Evolutionary conservation across 2,329 filamentous ascomycete species (phyloP), one percentile per base, ranked within the genome.

Genomic region (Arthrobotrys conoides): DNA sequence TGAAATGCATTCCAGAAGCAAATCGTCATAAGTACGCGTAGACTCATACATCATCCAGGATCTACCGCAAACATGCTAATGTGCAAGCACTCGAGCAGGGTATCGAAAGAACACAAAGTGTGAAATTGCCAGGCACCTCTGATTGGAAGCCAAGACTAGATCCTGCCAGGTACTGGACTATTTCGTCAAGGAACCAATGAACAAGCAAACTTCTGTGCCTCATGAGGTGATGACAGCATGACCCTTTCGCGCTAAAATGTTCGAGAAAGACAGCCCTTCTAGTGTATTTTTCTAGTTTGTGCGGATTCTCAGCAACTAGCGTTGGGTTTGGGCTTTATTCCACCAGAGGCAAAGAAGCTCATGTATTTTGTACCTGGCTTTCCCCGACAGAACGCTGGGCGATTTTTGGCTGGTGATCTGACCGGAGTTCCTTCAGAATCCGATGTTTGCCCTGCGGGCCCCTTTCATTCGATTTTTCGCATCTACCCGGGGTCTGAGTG

Each of bases 1-100:
- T 78, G 33, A 22, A 72, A 69, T 63, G 44, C 75, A 72, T 78
- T 78, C 75, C 55, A 78, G 75, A 72, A 78, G 75, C 73, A 78
- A 72, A 78, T 68, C 38, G 36, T 48, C 41, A 51, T 22, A 63
- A 3, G 53, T 73, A 44, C 46, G 18, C 36, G 33, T 64, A 27
- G 68, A 78, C 46, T 69, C 68, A 78, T 53, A 49, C 57, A 44
- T 44, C 24, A 30, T 27, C 66, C 12, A 53, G 72, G 72, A 46
- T 68, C 27, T 44, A 49, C 49, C 20, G 36, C 71, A 75, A 75
- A 75, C 64, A 51, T 24, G 48, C 48, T 51, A 64, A 49, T 30
- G 6, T 30, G 6, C 51, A 36, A 55, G 36, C 57, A 44, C 18
- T 27, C 18, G 57, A 24, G 18, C 57, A 41, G 20, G 36, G 64